Base-by-base conservation (phyloP, 306 rosid genomes). In the Fragaria iinumae region DNA sequence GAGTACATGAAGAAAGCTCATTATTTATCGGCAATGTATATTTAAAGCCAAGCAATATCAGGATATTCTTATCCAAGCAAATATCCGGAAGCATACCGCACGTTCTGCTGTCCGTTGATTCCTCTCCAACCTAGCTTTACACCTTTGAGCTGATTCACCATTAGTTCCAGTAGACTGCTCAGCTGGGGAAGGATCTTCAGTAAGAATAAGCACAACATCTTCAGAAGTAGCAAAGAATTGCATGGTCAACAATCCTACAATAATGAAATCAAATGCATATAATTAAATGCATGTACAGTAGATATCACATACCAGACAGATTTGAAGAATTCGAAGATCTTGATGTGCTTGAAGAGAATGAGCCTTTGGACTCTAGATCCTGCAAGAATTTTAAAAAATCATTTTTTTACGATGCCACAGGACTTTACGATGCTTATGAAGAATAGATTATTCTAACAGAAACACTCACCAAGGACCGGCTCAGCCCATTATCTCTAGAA, bases 91-190 rank as follows among this genome's bases (percentile, higher is more conserved):
- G 25, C 92, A 81, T 92, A 94, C 98, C 81, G 91, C 96, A 14
- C 97, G 97, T 75, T 92, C 98, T 20, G 88, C 91, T 44, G 90
- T 88, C 80, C 89, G 83, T 72, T 94, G 91, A 83, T 94, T 96
- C 82, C 89, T 86, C 87, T 90, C 97, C 12, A 87, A 88, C 83
- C 81, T 87, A 73, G 93, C 96, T 85, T 90, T 88, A 88, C 88
- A 75, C 86, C 97, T 94, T 87, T 91, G 87, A 77, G 81, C 89
- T 50, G 96, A 86, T 80, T 92, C 95, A 0, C 85, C 84, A 77
- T 76, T 73, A 67, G 81, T 85, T 80, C 85, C 93, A 86, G 78
- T 88, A 66, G 69, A 80, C 57, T 41, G 80, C 84, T 86, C 93
- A 41, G 89, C 44, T 56, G 84, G 71, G 59, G 74, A 81, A 21